phyloP scores from a whole-genome alignment of 2,329 filamentous ascomycete species.

The Penicillium sp. region DNA sequence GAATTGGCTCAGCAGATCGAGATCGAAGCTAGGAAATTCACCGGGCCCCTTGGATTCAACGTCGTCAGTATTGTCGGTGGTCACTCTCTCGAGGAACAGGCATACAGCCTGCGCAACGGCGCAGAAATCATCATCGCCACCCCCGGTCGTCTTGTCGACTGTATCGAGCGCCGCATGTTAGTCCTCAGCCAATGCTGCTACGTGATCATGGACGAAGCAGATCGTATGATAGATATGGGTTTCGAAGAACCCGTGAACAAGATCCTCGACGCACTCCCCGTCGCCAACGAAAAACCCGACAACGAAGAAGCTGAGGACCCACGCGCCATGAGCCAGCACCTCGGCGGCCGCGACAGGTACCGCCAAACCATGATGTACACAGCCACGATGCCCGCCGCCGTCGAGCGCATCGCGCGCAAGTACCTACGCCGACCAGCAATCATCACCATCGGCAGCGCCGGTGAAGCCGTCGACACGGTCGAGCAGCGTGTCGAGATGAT shows the following conservation, averaged over 20 bases:
- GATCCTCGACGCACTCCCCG: slow-evolving; percentile 89
- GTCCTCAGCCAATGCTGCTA: slow-evolving; percentile 97
- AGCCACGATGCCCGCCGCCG: slow-evolving; percentile 87
- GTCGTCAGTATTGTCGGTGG: slow-evolving; percentile 98
- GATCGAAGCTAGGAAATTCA: slow-evolving; percentile 87
- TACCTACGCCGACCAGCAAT: slow-evolving; percentile 90
- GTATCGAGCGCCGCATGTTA: slow-evolving; percentile 85
- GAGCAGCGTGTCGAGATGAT: slow-evolving; percentile 95
- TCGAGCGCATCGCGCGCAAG: slow-evolving; percentile 95
- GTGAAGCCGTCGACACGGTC: slow-evolving; percentile 94
- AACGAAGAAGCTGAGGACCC: slow-evolving; percentile 84
- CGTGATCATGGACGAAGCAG: slow-evolving; percentile 98
- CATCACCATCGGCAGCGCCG: slow-evolving; percentile 87
- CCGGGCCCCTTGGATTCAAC: slow-evolving; percentile 81
- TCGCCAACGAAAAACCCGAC: slow-evolving; percentile 91
- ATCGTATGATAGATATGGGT: slow-evolving; percentile 97
- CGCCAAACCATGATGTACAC: slow-evolving; percentile 99
- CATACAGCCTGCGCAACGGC: slow-evolving; percentile 80
- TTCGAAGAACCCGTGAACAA: slow-evolving; percentile 98
- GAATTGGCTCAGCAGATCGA: slow-evolving; percentile 98
- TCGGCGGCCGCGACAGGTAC: slow-evolving; percentile 73
- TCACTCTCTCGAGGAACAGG: slow-evolving; percentile 89
- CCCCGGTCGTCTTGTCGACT: slow-evolving; percentile 92
- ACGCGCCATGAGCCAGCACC: slow-evolving; percentile 72
- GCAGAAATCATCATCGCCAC: slow-evolving; percentile 99